Conservation (phyloP, 495 filamentous ascomycete genomes). For the Symbiotaphrina buchneri region DNA sequence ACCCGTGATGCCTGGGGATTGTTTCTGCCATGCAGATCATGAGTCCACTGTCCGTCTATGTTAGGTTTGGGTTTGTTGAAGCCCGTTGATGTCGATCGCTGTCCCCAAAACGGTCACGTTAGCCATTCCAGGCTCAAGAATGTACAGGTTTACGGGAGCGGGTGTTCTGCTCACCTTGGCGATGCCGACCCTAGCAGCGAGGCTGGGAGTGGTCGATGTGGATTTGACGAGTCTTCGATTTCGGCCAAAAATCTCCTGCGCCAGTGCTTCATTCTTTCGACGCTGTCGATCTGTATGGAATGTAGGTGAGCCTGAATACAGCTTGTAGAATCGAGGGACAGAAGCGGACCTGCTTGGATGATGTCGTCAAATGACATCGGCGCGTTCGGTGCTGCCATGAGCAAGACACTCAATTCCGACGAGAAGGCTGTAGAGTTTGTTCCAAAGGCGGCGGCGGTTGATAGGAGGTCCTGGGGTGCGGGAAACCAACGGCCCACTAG, state of each 20-base stretch:
- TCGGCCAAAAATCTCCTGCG: slow-evolving; percentile 44
- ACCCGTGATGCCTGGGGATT: slow-evolving; percentile 12
- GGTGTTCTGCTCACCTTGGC: slow-evolving; percentile 41
- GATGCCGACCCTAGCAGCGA: slow-evolving; percentile 57
- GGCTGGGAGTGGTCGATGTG: slow-evolving; percentile 23
- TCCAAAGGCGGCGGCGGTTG: too few species aligned
- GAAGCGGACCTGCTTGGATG: slow-evolving; percentile 34
- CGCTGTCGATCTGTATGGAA: slow-evolving; percentile 33
- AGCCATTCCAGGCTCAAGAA: slow-evolving; percentile 1
- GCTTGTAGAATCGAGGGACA: background rate
- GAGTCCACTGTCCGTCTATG: slow-evolving; percentile 32
- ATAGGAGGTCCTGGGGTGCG: too few species aligned
- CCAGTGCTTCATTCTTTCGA: slow-evolving; percentile 47
- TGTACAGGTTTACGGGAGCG: slow-evolving; percentile 6
- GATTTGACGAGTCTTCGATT: slow-evolving; percentile 33
- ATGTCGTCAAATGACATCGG: slow-evolving; percentile 39
- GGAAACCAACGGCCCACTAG: too few species aligned
- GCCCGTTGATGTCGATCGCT: slow-evolving; percentile 21
- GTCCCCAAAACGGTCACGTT: slow-evolving; percentile 6
- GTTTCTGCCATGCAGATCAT: slow-evolving; percentile 24
- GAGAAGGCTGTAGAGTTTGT: too few species aligned
- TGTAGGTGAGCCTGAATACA: background rate
- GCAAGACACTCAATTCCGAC: too few species aligned
- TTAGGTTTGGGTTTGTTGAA: slow-evolving; percentile 14
- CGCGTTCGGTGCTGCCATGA: slow-evolving; percentile 25